Conservation (phyloP, 2,329 filamentous ascomycete genomes). For the Thelonectria discophora region DNA sequence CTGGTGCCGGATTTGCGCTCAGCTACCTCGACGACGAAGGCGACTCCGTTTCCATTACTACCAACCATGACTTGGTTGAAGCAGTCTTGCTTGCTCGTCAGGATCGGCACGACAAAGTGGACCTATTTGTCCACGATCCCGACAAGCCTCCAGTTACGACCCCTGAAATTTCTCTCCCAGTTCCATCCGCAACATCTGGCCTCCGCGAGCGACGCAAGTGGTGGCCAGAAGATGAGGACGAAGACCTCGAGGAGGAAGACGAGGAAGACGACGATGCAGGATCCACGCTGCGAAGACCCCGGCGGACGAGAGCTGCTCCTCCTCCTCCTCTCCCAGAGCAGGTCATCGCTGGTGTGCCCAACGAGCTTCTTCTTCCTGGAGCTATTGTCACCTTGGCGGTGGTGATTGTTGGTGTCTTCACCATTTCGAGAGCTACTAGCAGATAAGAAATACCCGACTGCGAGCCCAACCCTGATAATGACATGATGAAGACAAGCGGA, state of each 20-base stretch:
- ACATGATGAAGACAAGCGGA: constrained; percentile 47
- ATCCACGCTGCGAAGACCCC: constrained; percentile 56
- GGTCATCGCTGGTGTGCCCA: constrained; percentile 89
- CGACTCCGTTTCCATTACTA: constrained; percentile 96
- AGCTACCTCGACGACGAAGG: constrained; percentile 98
- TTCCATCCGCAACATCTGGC: constrained; percentile 58
- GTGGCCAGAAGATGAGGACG: constrained; percentile 65
- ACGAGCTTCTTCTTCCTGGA: constrained; percentile 90
- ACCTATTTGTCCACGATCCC: constrained; percentile 95
- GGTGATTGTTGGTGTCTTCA: constrained; percentile 93
- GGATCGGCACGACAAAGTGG: constrained; percentile 86
- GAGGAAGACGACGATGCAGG: constrained; percentile 64
- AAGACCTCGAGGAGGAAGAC: constrained; percentile 62
- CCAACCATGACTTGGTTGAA: constrained; percentile 90
- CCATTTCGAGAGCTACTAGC: constrained; percentile 75
- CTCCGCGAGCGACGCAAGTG: constrained; percentile 65
- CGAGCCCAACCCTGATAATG: constrained; percentile 42
- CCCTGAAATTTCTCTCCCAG: constrained; percentile 55
- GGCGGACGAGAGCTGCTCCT: constrained; percentile 49
- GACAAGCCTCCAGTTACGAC: constrained; percentile 82
- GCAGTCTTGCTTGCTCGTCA: constrained; percentile 85
- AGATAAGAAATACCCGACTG: constrained; percentile 49
- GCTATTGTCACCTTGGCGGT: constrained; percentile 95
- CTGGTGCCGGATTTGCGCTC: constrained; percentile 82
- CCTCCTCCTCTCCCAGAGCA: constrained; percentile 70